These are phyloP conservation scores for Curvularia sp. DNA, from an alignment of 2,329 filamentous ascomycete genomes.

Conservation along the genomic window DNA sequence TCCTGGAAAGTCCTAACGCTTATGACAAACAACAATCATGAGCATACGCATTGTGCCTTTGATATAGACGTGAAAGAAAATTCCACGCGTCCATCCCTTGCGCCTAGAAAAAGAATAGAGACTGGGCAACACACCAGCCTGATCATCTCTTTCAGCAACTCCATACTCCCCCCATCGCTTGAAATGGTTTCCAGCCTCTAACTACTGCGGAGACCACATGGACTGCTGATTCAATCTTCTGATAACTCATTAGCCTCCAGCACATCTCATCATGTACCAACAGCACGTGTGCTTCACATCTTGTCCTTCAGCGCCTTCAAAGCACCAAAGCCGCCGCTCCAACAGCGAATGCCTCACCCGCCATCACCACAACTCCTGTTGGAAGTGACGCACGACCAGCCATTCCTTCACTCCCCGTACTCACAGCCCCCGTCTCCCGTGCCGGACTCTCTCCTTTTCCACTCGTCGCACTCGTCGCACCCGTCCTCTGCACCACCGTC, in stretches of 20 bases:
- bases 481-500: constrained; percentile 9
- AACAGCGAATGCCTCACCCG: constrained; percentile 2
- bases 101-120: background rate
- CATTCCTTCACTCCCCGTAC: constrained; percentile 3
- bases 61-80: background rate
- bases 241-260: background rate
- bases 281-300: too few species aligned
- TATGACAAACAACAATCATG: background rate
- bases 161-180: too few species aligned
- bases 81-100: background rate
- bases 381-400: background rate
- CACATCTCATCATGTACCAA: background rate
- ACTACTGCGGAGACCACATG: too few species aligned
- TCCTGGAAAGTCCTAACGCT: background rate
- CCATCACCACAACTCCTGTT: constrained; percentile 7
- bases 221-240: background rate
- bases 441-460: background rate
- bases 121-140: too few species aligned
- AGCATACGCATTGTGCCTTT: background rate
- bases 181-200: too few species aligned
- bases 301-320: background rate
- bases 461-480: background rate
- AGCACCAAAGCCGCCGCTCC: constrained; percentile 7
- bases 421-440: background rate
- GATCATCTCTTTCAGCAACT: too few species aligned